Evolutionary conservation across 2,329 filamentous ascomycete genomes (phyloP).

Genomic region (Rhytidhysteron rufulum): DNA sequence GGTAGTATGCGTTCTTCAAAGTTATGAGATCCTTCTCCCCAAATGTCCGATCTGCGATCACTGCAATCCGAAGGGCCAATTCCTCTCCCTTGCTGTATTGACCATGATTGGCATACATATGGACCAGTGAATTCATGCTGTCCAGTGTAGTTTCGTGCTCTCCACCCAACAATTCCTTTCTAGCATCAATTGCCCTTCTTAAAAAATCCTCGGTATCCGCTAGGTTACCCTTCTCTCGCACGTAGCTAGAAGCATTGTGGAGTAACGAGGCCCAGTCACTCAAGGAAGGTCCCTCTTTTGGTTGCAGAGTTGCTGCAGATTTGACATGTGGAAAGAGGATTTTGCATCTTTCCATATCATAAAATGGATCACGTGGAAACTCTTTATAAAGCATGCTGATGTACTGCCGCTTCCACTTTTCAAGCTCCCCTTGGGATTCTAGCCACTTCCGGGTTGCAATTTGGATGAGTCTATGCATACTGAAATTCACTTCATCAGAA

Average conservation of each 20-base stretch:
- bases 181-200: not conserved
- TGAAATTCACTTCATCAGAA: constrained; percentile 3
- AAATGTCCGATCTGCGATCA: not conserved
- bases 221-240: not conserved
- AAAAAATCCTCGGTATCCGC: not conserved
- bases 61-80: not conserved
- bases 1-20: constrained; percentile 4
- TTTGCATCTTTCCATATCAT: not conserved
- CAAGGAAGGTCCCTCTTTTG: not conserved
- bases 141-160: not conserved
- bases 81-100: constrained; percentile 4
- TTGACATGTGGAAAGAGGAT: not conserved
- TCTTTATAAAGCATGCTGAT: not conserved
- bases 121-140: not conserved
- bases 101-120: not conserved
- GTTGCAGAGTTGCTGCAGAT: not conserved
- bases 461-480: constrained; percentile 3
- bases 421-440: not conserved
- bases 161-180: not conserved
- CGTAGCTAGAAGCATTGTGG: not conserved
- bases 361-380: not conserved
- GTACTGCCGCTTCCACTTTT: not conserved
- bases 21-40: constrained; percentile 4
- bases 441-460: constrained; percentile 2
- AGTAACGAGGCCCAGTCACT: not conserved